Percentiles rank a stretch among this genome's conserved stretches.
Conservation (phyloP, 192 early-diverging fungal genomes). For the Funneliformis mosseae region DNA sequence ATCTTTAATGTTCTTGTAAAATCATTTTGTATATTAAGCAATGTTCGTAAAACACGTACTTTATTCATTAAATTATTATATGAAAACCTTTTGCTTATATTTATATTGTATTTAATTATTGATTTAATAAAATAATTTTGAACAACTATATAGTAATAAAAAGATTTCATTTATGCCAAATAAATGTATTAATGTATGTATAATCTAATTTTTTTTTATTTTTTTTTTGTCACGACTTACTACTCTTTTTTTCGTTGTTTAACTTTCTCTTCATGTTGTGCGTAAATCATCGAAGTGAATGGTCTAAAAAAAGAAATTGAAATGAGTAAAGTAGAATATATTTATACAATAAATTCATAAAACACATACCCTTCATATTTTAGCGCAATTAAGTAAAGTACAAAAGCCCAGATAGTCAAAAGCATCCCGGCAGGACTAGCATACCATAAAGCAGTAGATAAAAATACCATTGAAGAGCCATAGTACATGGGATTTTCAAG, state of each 20-base stretch:
- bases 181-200: too few relatives aligned
- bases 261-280: constrained; percentile 45
- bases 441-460: constrained; percentile 81
- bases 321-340: background rate
- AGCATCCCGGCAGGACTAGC: constrained; percentile 73
- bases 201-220: too few relatives aligned
- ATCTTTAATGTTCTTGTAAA: background rate
- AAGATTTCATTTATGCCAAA: too few relatives aligned
- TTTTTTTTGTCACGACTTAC: background rate
- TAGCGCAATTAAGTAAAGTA: constrained; percentile 78
- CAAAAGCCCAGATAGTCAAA: constrained; percentile 67
- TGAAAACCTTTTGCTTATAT: background rate
- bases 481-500: constrained; percentile 95
- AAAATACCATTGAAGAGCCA: constrained; percentile 85
- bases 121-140: too few relatives aligned
- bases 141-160: too few relatives aligned
- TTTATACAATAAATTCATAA: background rate
- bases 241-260: background rate
- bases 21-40: background rate
- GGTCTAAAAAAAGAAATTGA: constrained; percentile 50
- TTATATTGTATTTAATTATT: background rate
- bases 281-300: constrained; percentile 82
- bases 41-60: background rate
- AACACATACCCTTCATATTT: constrained; percentile 71
- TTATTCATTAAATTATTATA: background rate